Evolutionary conservation across 192 early-diverging fungal species (phyloP).

Genomic region (Phlyctochytrium planicorne): DNA sequence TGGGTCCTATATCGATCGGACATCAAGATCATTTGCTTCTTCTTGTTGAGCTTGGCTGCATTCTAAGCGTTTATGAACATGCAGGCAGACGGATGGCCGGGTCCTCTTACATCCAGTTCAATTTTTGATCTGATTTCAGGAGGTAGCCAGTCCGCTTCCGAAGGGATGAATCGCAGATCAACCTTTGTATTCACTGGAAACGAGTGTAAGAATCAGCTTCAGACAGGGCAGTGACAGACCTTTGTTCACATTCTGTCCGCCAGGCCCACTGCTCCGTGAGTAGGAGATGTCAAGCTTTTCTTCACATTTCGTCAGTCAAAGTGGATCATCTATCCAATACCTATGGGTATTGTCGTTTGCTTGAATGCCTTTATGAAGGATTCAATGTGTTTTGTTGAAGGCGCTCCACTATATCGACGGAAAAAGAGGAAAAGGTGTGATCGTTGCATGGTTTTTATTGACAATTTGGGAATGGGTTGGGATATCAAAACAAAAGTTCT

Average conservation of each 20-base stretch:
- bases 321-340: no score
- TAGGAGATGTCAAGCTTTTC: not conserved
- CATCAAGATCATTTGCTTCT: conserved; percentile 25
- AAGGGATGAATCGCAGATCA: conserved; percentile 28
- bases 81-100: no score
- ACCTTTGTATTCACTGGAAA: conserved; percentile 32
- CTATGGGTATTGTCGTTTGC: no score
- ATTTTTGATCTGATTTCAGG: not conserved
- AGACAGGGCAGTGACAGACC: not conserved
- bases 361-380: no score
- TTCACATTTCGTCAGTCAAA: no score
- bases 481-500: no score
- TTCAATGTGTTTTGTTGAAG: no score
- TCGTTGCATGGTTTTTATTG: no score
- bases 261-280: conserved; percentile 21
- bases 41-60: conserved; percentile 26
- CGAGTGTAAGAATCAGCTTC: not conserved
- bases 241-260: conserved; percentile 43
- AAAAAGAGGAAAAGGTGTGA: no score
- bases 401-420: no score
- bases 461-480: no score
- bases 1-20: conserved; percentile 32
- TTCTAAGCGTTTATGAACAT: no score
- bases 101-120: not conserved
- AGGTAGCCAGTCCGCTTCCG: conserved; percentile 27